Conservation (phyloP, 371 early-diverging fungal genomes). For the Umbelopsis sp. region DNA sequence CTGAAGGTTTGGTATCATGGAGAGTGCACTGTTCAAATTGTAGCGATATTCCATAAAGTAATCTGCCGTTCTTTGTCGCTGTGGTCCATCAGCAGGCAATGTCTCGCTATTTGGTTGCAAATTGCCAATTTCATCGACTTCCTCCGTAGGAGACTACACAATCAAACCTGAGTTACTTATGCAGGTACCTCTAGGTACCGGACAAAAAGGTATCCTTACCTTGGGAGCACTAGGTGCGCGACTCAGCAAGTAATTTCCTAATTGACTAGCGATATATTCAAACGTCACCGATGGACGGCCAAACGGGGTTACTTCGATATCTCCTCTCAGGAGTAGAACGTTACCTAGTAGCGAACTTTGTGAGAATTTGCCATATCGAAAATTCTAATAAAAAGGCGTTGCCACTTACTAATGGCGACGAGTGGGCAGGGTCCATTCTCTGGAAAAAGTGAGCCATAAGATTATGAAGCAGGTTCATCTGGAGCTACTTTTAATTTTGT, state of each 20-base stretch:
- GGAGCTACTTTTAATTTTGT: too few relatives aligned
- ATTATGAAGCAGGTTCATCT: not conserved
- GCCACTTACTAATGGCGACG: slow-evolving; percentile 67
- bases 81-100: not conserved
- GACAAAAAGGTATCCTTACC: not conserved
- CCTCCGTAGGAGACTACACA: not conserved
- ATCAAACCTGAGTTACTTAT: too few relatives aligned
- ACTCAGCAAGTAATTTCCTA: slow-evolving; percentile 74
- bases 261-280: slow-evolving; percentile 69
- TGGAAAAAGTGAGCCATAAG: slow-evolving; percentile 13
- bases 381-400: too few relatives aligned
- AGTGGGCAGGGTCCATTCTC: slow-evolving; percentile 94
- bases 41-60: slow-evolving; percentile 40
- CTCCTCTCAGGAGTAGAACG: slow-evolving; percentile 78
- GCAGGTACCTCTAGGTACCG: not conserved
- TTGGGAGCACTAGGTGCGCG: slow-evolving; percentile 32
- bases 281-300: slow-evolving; percentile 65
- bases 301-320: slow-evolving; percentile 62
- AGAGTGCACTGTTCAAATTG: slow-evolving; percentile 46
- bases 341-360: slow-evolving; percentile 49
- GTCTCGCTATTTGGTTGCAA: too few relatives aligned
- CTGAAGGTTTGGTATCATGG: slow-evolving; percentile 61
- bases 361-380: too few relatives aligned
- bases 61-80: slow-evolving; percentile 33
- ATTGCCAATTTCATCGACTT: not conserved